Base-by-base conservation (phyloP, 495 filamentous ascomycete genomes). In the Lineolata rhizophorae region DNA sequence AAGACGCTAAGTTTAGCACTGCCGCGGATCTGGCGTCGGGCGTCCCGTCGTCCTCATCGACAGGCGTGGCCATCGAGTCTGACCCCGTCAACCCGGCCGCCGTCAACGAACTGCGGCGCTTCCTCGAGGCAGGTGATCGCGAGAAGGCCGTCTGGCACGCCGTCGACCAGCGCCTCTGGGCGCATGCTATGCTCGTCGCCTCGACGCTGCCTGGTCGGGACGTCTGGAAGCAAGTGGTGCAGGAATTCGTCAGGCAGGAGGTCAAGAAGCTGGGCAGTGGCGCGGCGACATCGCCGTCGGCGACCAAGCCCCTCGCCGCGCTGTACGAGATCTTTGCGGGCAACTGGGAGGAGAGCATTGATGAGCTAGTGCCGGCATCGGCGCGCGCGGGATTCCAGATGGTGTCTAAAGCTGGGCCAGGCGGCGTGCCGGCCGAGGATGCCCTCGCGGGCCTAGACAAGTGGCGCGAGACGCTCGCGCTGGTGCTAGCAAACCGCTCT, bases 91-190 rank as follows among this genome's bases (percentile, higher is more conserved):
- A 85, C 49, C 57, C 69, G 12, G 55, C 65, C 2, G 65, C 71
- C 10, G 48, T 87, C 6, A 68, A 77, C 34, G 59, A 62, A 20
- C 61, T 99, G 29, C 70, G 78, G 6, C 68, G 59, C 17, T 54
- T 68, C 39, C 64, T 99, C 15, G 54, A 92, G 4, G 52, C 60
- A 21, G 87, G 90, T 9, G 76, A 99, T 19, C 65, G 77, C 8
- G 83, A 92, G 44, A 81, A 84, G 43, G 90, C 90, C 2, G 73
- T 91, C 8, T 95, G 87, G 87, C 59, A 69, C 35, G 90, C 90
- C 4, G 84, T 78, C n/a, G 90, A 99, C 46, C 75, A 76, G 47
- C 70, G 81, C 22, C 56, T 95, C 3, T 99, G 90, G 90, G 85
- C 77, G 8, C 90, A 99, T 53, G 90, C 90, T 5, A 72, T 99